Base-by-base conservation (phyloP, 2,329 filamentous ascomycete species). In the Stemphylium beticola region DNA sequence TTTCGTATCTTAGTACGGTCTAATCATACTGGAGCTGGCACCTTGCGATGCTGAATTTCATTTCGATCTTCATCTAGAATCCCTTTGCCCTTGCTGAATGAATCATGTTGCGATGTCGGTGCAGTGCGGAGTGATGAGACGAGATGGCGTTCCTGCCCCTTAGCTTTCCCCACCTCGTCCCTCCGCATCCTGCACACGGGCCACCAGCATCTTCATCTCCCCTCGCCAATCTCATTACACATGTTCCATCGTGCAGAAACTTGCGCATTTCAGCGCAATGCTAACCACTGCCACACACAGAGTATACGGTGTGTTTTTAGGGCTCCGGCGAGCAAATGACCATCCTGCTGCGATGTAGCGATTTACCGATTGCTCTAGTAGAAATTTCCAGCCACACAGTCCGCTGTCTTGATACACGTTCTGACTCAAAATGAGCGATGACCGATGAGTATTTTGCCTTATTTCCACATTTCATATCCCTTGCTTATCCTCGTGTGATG, bases 231-330 rank as follows among this genome's bases (percentile, higher is more conserved):
- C 32, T 43, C 10, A 18, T 50, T 15, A 22, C 18, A 24, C 14
- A 7, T 31, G n/a, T 40, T 17, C n/a, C 22, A 17, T 42, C n/a
- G 17, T 38, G 46, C 44, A 55, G 24, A 46, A 58, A 58, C 31
- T 38, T 49, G 58, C 58, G 50, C 55, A 57, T 49, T 53, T 46
- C 18, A 24, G 24, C 56, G 40, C 56, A 52, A 34, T 15, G 12
- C 38, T 22, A 22, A n/a, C 40, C 26, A 8, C 14, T 34, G n/a
- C 43, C 22, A 26, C 14, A 3, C 18, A 15, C 32, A 26, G 29
- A 29, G 20, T n/a, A 36, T 39, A 34, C 42, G 32, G 9, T 20
- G 3, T n/a, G 26, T 9, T 4, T 24, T 14, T 15, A 26, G 15
- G 12, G 3, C 14, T 3, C 12, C 17, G 6, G 29, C 12, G 12